These are phyloP conservation scores for Cyberlindnera galapagoensis DNA, from an alignment of 805 yeast genomes.

Conservation along the genomic window DNA sequence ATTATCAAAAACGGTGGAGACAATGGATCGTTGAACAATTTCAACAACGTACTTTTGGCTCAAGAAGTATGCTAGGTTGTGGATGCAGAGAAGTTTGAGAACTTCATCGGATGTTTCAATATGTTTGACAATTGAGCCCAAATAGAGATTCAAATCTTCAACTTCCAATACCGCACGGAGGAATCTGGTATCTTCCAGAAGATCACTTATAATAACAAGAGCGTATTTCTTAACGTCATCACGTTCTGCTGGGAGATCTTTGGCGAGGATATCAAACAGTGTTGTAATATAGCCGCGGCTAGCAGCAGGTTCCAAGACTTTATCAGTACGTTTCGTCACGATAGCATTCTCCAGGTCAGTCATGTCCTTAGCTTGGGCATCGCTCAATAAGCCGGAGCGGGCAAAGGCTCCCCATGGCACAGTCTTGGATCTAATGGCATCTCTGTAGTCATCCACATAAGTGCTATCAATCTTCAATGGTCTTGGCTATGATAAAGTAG, in stretches of 20 bases:
- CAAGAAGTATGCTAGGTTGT: conserved; percentile 47
- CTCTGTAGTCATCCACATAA: conserved; percentile 56
- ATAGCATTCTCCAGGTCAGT: conserved; percentile 30
- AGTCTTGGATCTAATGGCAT: conserved; percentile 68
- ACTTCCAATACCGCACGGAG: conserved; percentile 33
- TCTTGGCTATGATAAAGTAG: conserved; percentile 18
- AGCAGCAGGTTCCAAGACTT: conserved; percentile 32
- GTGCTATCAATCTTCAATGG: conserved; percentile 50
- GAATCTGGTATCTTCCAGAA: conserved; percentile 29
- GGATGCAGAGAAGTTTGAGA: conserved; percentile 48
- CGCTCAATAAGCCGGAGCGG: conserved; percentile 60
- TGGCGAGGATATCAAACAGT: conserved; percentile 46
- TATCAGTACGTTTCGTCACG: conserved; percentile 30
- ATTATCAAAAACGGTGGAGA: conserved; percentile 10
- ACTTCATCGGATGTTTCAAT: conserved; percentile 51
- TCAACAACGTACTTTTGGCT: conserved; percentile 18
- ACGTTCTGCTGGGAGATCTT: conserved; percentile 45
- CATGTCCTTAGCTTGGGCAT: conserved; percentile 52
- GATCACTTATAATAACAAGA: conserved; percentile 55
- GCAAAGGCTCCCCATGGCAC: conserved; percentile 91
- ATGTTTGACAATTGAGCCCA: conserved; percentile 42
- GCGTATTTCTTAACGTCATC: conserved; percentile 56
- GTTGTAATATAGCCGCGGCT: conserved; percentile 49
- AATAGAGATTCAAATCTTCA: conserved; percentile 3
- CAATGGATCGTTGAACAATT: conserved; percentile 20